phyloP scores from a whole-genome alignment of 1,284 basidiomycete genomes.

The Fomitopsis pinicola region DNA sequence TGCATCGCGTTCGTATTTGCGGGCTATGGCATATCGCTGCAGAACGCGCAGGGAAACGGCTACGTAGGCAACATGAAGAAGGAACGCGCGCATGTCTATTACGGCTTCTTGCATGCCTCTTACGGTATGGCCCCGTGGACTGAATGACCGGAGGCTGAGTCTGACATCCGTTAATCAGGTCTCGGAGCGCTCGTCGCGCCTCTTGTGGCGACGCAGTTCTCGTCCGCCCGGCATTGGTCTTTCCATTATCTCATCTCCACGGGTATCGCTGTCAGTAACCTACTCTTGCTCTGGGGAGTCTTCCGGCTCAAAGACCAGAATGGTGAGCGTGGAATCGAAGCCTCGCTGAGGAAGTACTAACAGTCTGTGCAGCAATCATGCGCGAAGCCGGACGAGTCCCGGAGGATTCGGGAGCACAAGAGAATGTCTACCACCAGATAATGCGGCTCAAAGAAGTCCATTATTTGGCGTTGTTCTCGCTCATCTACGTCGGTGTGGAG shows the following conservation, averaged over 20 bases:
- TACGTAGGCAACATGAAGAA: constrained; percentile 44
- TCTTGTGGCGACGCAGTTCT: constrained; percentile 66
- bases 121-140: constrained; percentile 36
- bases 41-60: constrained; percentile 57
- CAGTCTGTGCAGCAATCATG: constrained; percentile 18
- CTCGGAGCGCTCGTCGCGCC: constrained; percentile 65
- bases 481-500: constrained; percentile 68
- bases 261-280: constrained; percentile 46
- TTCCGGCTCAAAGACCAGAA: constrained; percentile 52
- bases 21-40: constrained; percentile 49
- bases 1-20: constrained; percentile 55
- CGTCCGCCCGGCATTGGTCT: constrained; percentile 46
- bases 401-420: constrained; percentile 26
- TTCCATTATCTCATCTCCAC: constrained; percentile 54
- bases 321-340: constrained; percentile 27
- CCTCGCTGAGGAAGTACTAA: background rate
- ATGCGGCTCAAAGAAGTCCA: constrained; percentile 51
- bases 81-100: constrained; percentile 39
- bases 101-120: constrained; percentile 52
- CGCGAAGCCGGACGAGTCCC: constrained; percentile 36
- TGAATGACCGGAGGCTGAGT: background rate
- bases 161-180: constrained; percentile 31
- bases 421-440: constrained; percentile 51
- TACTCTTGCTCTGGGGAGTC: constrained; percentile 37
- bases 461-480: constrained; percentile 53